These are phyloP conservation scores for Fusarium sp. DNA, from an alignment of 2,329 filamentous ascomycete genomes.

Conservation along the genomic window DNA sequence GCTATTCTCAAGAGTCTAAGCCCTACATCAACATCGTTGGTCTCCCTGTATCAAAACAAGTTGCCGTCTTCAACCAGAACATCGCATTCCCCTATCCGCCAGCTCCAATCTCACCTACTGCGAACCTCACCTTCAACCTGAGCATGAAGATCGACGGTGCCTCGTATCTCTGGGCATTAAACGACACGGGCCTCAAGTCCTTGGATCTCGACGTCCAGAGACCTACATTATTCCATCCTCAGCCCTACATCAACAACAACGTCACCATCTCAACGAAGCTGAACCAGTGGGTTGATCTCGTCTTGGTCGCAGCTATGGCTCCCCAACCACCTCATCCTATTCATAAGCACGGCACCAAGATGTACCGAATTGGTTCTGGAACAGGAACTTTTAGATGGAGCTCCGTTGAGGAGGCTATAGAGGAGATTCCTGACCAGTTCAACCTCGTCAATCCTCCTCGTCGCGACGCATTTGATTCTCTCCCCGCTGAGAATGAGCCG, in stretches of 20 bases:
- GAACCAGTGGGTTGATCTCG: conserved; percentile 66
- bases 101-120: conserved; percentile 53
- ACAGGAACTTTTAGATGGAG: conserved; percentile 62
- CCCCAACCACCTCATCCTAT: conserved; percentile 67
- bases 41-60: conserved; percentile 51
- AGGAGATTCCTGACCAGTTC: conserved; percentile 60
- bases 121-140: conserved; percentile 60
- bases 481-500: conserved; percentile 31
- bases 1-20: conserved; percentile 41
- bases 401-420: conserved; percentile 63
- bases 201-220: conserved; percentile 48
- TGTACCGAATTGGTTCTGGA: conserved; percentile 66
- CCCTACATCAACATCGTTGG: conserved; percentile 64
- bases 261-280: conserved; percentile 60
- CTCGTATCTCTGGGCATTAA: conserved; percentile 65
- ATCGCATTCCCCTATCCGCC: conserved; percentile 61
- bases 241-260: conserved; percentile 52
- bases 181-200: conserved; percentile 57
- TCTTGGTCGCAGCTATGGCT: conserved; percentile 57
- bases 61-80: conserved; percentile 58
- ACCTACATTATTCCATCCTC: conserved; percentile 61
- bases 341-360: conserved; percentile 73
- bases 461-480: conserved; percentile 56
- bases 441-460: conserved; percentile 67
- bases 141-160: conserved; percentile 54